Evolutionary conservation across 495 filamentous ascomycete species (phyloP).

Genomic region (Penicillium daleae): DNA sequence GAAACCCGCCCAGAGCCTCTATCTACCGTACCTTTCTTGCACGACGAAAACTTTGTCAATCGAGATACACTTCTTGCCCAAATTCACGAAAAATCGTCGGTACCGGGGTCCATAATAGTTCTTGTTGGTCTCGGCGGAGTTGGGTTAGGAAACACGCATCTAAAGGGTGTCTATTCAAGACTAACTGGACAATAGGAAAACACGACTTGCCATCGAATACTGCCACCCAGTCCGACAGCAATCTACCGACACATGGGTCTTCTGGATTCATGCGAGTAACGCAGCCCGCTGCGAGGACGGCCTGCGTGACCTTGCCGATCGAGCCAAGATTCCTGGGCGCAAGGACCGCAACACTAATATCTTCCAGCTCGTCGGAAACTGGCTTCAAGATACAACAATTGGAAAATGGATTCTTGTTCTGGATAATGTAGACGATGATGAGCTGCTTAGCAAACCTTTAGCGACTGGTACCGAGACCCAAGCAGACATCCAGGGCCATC

Average conservation of each 20-base stretch:
- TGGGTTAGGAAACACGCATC: conserved; percentile 26
- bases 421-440: conserved; percentile 22
- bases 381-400: conserved; percentile 40
- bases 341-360: conserved; percentile 44
- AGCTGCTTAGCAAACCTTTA: conserved; percentile 27
- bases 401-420: conserved; percentile 15
- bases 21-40: conserved; percentile 34
- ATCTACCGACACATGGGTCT: conserved; percentile 48
- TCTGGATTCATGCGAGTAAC: conserved; percentile 53
- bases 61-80: conserved; percentile 29
- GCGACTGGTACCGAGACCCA: background rate
- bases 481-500: conserved; percentile 15
- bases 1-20: conserved; percentile 24
- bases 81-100: conserved; percentile 28
- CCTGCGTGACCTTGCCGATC: conserved; percentile 43
- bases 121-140: conserved; percentile 40
- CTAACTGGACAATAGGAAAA: conserved; percentile 32
- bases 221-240: conserved; percentile 35
- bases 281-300: conserved; percentile 42
- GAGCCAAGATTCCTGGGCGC: conserved; percentile 36
- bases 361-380: conserved; percentile 43
- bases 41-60: conserved; percentile 41
- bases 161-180: background rate
- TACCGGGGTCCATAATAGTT: conserved; percentile 26
- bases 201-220: conserved; percentile 46